Base-by-base conservation (phyloP, 2,329 filamentous ascomycete species). In the Penicillium sp. region DNA sequence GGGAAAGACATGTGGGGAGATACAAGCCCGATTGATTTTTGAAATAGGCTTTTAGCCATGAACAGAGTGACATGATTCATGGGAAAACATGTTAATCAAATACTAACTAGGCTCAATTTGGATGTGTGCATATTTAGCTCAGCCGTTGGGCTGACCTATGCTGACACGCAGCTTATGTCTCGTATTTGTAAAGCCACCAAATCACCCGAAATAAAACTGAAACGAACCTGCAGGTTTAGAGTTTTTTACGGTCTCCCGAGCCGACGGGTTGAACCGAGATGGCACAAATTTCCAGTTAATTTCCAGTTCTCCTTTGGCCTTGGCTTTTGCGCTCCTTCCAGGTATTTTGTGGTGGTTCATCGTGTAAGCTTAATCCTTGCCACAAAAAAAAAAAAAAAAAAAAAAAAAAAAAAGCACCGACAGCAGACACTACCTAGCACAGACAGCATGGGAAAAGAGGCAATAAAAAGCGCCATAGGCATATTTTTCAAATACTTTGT, bases 141-240 rank as follows among this genome's bases (percentile, higher is more conserved):
- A 29, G 10, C n/a, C 14, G 14, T 24, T 4, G 38, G 40, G 45
- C 39, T 55, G 52, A 55, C 45, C 44, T 20, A 40, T 53, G 52
- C 52, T 50, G 52, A 55, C 52, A 55, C n/a, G 22, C 31, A 24
- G 45, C 42, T 55, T 55, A 53, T 34, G 44, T 48, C 37, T 13
- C 29, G 9, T 29, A 40, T 53, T 35, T 35, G 51, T 48, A 40
- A 53, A 53, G 34, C 43, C 45, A 22, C 44, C n/a, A 42, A 40
- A 46, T 38, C 20, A 43, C 44, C 7, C 37, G 22, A 29, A 49
- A 38, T 20, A 5, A 10, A 10, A 38, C 35, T 18, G 35, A 18
- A 38, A 38, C 35, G n/a, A 13, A 4, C 37, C 35, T 43, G 37
- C 38, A 43, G 45, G 13, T 5, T 35, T 13, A 20, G 11, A 1